These are phyloP conservation scores for Suhomyces coccinellae DNA, from an alignment of 1,139 yeast genomes.

Conservation along the genomic window DNA sequence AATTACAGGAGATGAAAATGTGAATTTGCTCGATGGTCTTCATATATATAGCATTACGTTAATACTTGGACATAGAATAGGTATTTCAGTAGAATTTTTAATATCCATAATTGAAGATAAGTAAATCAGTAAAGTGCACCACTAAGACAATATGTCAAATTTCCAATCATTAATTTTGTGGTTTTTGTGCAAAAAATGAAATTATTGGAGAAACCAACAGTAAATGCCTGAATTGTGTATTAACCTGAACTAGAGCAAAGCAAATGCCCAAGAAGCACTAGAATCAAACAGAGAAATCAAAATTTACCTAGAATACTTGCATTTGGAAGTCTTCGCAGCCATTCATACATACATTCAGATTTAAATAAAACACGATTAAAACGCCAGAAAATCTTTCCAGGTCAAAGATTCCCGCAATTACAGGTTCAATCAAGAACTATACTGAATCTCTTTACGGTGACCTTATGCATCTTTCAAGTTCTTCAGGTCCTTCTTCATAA, in stretches of 20 bases:
- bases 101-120: no score
- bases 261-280: no score
- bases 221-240: neutral
- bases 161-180: neutral
- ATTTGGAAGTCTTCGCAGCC: neutral
- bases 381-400: neutral
- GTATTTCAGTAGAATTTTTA: neutral
- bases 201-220: neutral
- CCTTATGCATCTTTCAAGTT: neutral
- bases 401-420: no score
- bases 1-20: conserved; percentile 45
- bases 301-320: neutral
- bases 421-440: no score
- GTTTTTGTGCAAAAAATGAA: neutral
- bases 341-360: no score
- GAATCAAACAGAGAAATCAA: neutral
- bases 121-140: no score
- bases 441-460: neutral
- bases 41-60: neutral
- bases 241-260: no score
- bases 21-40: neutral
- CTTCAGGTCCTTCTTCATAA: neutral
- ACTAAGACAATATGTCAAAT: no score
- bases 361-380: neutral
- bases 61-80: neutral